These are phyloP conservation scores for Boletellus ananiceps DNA, from an alignment of 768 basidiomycete genomes.

Conservation along the genomic window DNA sequence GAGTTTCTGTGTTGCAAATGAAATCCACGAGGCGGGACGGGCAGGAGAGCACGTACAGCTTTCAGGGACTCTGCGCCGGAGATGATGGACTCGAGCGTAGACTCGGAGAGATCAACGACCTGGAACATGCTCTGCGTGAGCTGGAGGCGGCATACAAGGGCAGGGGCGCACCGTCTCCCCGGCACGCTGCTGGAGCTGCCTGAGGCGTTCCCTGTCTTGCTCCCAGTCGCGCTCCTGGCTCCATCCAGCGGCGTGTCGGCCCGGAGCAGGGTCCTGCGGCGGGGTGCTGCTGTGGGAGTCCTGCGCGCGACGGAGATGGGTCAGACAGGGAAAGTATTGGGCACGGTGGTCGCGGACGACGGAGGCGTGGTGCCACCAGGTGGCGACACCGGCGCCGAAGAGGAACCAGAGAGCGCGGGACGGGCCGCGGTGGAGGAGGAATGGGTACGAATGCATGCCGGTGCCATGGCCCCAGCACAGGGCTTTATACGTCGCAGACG, in stretches of 20 bases:
- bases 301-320: conserved; percentile 20
- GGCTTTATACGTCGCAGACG: background rate
- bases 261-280: conserved; percentile 8
- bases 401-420: conserved; percentile 67
- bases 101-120: conserved; percentile 65
- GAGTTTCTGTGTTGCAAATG: conserved; percentile 29
- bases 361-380: conserved; percentile 38
- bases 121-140: background rate
- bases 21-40: background rate
- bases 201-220: conserved; percentile 44
- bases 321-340: conserved; percentile 29
- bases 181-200: conserved; percentile 45
- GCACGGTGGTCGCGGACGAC: conserved; percentile 40
- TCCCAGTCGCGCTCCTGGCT: conserved; percentile 37
- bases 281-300: background rate
- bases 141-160: background rate
- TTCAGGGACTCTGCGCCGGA: conserved; percentile 55
- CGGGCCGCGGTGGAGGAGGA: conserved; percentile 36
- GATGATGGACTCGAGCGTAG: conserved; percentile 59
- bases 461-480: background rate
- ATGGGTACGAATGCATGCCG: conserved; percentile 21
- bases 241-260: conserved; percentile 17
- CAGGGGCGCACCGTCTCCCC: conserved; percentile 42
- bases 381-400: conserved; percentile 46
- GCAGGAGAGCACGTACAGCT: conserved; percentile 38